Evolutionary conservation across 164 flowering plant species (phyloP).

Genomic region (Nymphaea colorata): DNA sequence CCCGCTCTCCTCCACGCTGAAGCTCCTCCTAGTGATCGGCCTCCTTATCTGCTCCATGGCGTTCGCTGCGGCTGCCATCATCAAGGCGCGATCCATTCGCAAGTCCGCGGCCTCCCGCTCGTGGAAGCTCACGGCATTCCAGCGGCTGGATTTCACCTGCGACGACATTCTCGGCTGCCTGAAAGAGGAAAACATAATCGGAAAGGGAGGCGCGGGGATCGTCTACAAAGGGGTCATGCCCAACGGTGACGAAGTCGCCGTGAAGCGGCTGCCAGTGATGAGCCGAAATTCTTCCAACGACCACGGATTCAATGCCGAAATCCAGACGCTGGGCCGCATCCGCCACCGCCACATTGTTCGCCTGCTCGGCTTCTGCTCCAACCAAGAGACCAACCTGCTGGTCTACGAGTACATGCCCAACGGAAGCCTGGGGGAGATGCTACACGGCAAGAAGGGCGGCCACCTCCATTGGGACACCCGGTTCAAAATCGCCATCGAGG

Average conservation of each 20-base stretch:
- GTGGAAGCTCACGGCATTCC: slow-evolving; percentile 96
- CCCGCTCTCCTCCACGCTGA: slow-evolving; percentile 61
- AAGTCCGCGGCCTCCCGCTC: slow-evolving; percentile 64
- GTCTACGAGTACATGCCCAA: slow-evolving; percentile 97
- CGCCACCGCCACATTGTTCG: slow-evolving; percentile 95
- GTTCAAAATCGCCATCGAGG: slow-evolving; percentile 87
- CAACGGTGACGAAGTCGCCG: slow-evolving; percentile 75
- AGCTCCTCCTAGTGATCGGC: slow-evolving; percentile 85
- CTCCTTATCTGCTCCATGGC: slow-evolving; percentile 81
- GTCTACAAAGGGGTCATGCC: slow-evolving; percentile 92
- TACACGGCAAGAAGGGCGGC: slow-evolving; percentile 97
- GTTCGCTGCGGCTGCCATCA: slow-evolving; percentile 79
- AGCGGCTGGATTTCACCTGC: slow-evolving; percentile 75
- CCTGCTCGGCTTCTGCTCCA: slow-evolving; percentile 84
- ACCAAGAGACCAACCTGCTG: slow-evolving; percentile 89
- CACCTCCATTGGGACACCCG: slow-evolving; percentile 93
- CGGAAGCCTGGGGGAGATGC: slow-evolving; percentile 94
- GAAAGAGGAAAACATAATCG: slow-evolving; percentile 94
- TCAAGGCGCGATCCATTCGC: slow-evolving; percentile 80
- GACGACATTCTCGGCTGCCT: slow-evolving; percentile 80
- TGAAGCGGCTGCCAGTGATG: slow-evolving; percentile 85
- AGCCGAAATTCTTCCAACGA: slow-evolving; percentile 90
- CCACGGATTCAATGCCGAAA: slow-evolving; percentile 96
- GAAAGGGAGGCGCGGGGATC: slow-evolving; percentile 97
- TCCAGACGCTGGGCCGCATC: slow-evolving; percentile 86